phyloP scores from a whole-genome alignment of 495 filamentous ascomycete species.

The Haplographium delicatum region DNA sequence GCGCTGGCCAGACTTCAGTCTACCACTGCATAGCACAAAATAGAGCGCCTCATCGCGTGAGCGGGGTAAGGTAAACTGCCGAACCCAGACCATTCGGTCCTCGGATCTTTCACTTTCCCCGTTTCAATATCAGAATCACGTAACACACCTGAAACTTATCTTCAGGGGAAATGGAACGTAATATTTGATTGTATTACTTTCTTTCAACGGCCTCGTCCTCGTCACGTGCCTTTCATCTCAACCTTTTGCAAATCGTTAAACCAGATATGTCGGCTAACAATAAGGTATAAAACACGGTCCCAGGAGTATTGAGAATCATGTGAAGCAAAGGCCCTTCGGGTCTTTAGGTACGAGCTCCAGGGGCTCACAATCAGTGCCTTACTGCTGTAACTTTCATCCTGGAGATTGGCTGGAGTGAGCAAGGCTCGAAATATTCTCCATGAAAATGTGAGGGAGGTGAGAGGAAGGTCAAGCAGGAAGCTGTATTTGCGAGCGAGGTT shows the following conservation, averaged over 20 bases:
- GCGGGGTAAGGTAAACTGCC: too few relatives aligned
- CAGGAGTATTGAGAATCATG: slow-evolving; percentile 38
- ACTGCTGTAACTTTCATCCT: slow-evolving; percentile 20
- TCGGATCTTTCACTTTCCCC: too few relatives aligned
- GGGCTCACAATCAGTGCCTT: slow-evolving; percentile 32
- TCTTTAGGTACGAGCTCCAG: slow-evolving; percentile 32
- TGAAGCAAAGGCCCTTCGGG: slow-evolving; percentile 31
- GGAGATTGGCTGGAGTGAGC: slow-evolving; percentile 25
- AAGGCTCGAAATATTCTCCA: slow-evolving; percentile 34
- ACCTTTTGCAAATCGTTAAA: slow-evolving; percentile 37
- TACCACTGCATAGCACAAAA: too few relatives aligned
- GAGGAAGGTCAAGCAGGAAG: slow-evolving; percentile 33
- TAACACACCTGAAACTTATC: too few relatives aligned
- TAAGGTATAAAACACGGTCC: slow-evolving; percentile 39
- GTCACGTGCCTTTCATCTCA: too few relatives aligned
- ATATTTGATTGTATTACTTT: too few relatives aligned
- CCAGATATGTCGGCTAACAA: slow-evolving; percentile 39
- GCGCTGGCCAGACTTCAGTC: too few relatives aligned
- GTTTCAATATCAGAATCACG: too few relatives aligned
- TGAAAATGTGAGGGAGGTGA: slow-evolving; percentile 33
- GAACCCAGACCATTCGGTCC: too few relatives aligned
- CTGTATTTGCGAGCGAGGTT: slow-evolving; percentile 36
- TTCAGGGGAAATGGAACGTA: too few relatives aligned
- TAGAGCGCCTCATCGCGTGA: too few relatives aligned
- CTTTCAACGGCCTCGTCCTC: too few relatives aligned